Conservation (phyloP, 192 early-diverging fungal species). For the Backusella tuberculispora region DNA sequence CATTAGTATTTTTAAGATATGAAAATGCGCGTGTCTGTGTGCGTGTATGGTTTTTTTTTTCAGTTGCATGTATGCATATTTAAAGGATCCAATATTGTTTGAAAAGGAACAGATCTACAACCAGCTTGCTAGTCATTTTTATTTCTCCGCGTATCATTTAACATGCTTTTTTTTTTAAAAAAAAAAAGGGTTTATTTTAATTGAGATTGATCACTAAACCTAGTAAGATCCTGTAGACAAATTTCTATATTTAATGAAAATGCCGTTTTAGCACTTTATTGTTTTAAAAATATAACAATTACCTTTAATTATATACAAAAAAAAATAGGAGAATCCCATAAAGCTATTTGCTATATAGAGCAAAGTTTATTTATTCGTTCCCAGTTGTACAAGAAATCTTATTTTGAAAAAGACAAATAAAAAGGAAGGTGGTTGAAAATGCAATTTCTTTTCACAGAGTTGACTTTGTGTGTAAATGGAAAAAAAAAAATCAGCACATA, state of each 20-base stretch:
- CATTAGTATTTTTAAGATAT: too few relatives aligned
- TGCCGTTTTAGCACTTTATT: not conserved
- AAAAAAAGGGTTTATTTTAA: not conserved
- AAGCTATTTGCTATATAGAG: not conserved
- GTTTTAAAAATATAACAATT: not conserved
- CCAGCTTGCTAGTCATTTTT: not conserved
- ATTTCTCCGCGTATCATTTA: not conserved
- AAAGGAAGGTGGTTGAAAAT: conserved; percentile 1
- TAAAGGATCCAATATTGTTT: not conserved
- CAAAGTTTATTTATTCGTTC: not conserved
- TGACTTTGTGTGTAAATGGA: not conserved
- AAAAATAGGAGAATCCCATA: not conserved
- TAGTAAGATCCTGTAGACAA: not conserved
- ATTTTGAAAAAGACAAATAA: conserved; percentile 12
- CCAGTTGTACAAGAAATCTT: conserved; percentile 10
- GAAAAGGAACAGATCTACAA: not conserved
- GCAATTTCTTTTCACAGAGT: not conserved
- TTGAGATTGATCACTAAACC: not conserved
- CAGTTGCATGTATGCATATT: not conserved
- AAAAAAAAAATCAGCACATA: not conserved
- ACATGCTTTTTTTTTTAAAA: not conserved
- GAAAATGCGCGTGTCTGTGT: too few relatives aligned
- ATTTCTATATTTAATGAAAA: conserved; percentile 1
- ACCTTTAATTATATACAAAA: not conserved
- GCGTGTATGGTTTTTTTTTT: not conserved